Evolutionary conservation across 352 stramenopile genomes (phyloP), one percentile per base, ranked within the genome.

Genomic region (Saprolegnia diclina): DNA sequence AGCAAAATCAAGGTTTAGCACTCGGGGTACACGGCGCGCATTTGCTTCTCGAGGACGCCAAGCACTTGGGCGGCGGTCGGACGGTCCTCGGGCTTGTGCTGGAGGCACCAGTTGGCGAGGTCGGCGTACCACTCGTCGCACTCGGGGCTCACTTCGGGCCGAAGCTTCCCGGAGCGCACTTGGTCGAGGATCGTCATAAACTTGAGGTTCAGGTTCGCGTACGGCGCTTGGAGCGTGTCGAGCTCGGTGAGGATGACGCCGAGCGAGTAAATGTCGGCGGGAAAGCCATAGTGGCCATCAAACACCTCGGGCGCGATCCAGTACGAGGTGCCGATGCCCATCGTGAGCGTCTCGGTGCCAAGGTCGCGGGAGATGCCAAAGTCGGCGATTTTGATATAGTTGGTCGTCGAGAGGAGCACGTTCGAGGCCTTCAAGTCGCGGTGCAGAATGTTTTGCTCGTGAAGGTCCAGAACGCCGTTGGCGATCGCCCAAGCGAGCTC

Each of bases 351-450:
- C 16, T 14, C 19, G 21, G 16, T 32, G 21, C n/a, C 22, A 19
- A 68, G 22, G 35, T 68, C 62, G n/a, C 22, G 18, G 21, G 18
- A 24, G 14, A 10, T 44, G 4, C 62, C 62, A 38, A 68, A 61
- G 32, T 68, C 62, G 50, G n/a, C 62, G 9, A 68, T 21, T 42
- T 68, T 68, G 14, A 65, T 59, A n/a, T 59, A 59, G 24, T 59
- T 59, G 13, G 13, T 59, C 13, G 52, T 26, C 13, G 13, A 59
- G 2, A 59, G 2, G 19, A 59, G n/a, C 11, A 59, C 35, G 19
- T 59, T 59, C 1, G 13, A 19, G 52, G 13, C 16, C 35, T 59
- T 59, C 13, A 59, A n/a, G 35, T 59, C 52, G 24, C 52, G 52
- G 35, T 59, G 52, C 35, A 59, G 4, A 14, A 42, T 24, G 35